Conservation (phyloP, 139 green algal species). For the Coelastrella sp. region DNA sequence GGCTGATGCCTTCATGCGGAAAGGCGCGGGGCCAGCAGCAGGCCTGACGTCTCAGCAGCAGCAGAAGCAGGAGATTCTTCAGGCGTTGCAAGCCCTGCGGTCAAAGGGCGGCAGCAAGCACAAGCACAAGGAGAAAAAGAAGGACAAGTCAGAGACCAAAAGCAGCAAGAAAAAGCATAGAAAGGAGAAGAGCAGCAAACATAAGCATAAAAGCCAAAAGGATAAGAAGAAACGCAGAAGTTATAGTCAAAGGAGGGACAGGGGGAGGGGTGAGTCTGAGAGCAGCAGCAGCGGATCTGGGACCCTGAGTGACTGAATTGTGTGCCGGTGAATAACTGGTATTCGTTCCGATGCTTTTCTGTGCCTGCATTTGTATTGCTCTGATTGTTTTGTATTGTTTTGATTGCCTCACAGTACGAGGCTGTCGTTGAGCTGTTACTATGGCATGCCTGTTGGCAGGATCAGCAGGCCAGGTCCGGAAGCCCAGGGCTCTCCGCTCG, state of each 20-base stretch:
- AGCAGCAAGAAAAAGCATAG: slow-evolving; percentile 51
- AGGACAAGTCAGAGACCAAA: slow-evolving; percentile 40
- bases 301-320: background rate
- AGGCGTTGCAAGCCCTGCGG: slow-evolving; percentile 51
- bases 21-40: slow-evolving; percentile 36
- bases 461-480: too few relatives aligned
- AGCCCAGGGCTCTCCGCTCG: too few relatives aligned
- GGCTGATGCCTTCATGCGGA: slow-evolving; percentile 60
- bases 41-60: slow-evolving; percentile 29
- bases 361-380: too few relatives aligned
- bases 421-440: too few relatives aligned
- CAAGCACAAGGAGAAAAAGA: slow-evolving; percentile 38
- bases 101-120: slow-evolving; percentile 49
- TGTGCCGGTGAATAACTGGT: background rate
- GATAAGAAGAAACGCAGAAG: background rate
- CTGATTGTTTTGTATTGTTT: too few relatives aligned
- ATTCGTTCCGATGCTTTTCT: too few relatives aligned
- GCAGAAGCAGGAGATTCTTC: slow-evolving; percentile 34
- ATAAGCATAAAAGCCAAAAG: background rate
- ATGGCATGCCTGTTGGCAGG: too few relatives aligned
- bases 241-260: background rate
- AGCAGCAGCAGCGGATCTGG: background rate
- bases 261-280: background rate
- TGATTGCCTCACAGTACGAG: too few relatives aligned
- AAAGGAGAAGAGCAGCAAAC: slow-evolving; percentile 27